Percentiles rank a stretch among this genome's conserved stretches.
Evolutionary conservation across 2,329 filamentous ascomycete species (phyloP).

Genomic region (Cladophialophora chaetospira): DNA sequence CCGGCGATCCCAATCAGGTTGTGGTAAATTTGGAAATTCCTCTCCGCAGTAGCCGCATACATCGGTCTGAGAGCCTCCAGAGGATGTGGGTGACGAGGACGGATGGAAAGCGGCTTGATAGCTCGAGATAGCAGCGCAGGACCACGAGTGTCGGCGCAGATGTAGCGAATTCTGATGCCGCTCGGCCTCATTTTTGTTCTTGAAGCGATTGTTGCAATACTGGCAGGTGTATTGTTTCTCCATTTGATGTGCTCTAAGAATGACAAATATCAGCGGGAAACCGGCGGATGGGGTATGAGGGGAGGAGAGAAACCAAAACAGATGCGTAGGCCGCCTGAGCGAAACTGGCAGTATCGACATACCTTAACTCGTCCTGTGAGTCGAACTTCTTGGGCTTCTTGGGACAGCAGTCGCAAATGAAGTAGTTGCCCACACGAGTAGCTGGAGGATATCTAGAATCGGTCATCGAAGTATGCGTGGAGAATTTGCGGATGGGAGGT

Average conservation of each 20-base stretch:
- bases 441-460: slow-evolving; percentile 38
- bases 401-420: slow-evolving; percentile 90
- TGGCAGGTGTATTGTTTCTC: slow-evolving; percentile 96
- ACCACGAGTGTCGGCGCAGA: slow-evolving; percentile 92
- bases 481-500: slow-evolving; percentile 49
- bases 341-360: slow-evolving; percentile 42
- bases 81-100: slow-evolving; percentile 50
- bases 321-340: neutral
- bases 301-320: neutral
- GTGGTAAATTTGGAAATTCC: slow-evolving; percentile 74
- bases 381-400: slow-evolving; percentile 98
- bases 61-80: slow-evolving; percentile 55
- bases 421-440: slow-evolving; percentile 58
- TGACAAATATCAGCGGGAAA: slow-evolving; percentile 7
- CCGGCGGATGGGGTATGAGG: neutral
- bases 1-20: slow-evolving; percentile 84
- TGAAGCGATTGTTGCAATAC: slow-evolving; percentile 93
- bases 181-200: slow-evolving; percentile 98
- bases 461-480: slow-evolving; percentile 42
- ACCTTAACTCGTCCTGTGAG: slow-evolving; percentile 79
- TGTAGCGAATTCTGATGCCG: slow-evolving; percentile 95
- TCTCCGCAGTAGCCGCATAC: slow-evolving; percentile 94
- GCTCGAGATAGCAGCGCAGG: slow-evolving; percentile 78
- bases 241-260: slow-evolving; percentile 74
- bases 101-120: slow-evolving; percentile 85